Evolutionary conservation across 208 protist genomes (phyloP).

Genomic region (Trypanosoma melophagium): DNA sequence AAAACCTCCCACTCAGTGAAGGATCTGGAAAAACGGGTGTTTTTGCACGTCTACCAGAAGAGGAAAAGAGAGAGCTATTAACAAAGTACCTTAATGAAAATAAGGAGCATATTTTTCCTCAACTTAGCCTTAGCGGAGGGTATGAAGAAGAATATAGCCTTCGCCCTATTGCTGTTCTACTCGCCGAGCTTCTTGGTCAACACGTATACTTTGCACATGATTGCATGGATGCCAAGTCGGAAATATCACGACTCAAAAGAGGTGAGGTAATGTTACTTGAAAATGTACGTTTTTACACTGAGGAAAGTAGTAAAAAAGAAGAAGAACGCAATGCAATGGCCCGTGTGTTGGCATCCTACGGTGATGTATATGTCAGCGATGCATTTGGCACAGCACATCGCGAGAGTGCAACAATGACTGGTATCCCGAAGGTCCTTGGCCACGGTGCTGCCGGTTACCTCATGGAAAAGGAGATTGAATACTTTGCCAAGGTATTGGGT

Average conservation of each 20-base stretch:
- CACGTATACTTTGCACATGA: slow-evolving; percentile 81
- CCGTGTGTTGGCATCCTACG: slow-evolving; percentile 89
- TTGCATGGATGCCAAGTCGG: slow-evolving; percentile 68
- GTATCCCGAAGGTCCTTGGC: slow-evolving; percentile 81
- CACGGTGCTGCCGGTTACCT: slow-evolving; percentile 96
- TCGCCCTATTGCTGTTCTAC: slow-evolving; percentile 86
- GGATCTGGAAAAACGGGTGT: slow-evolving; percentile 59
- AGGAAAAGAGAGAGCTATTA: slow-evolving; percentile 69
- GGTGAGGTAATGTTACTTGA: slow-evolving; percentile 97
- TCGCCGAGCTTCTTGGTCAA: slow-evolving; percentile 90
- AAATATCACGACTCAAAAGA: slow-evolving; percentile 48
- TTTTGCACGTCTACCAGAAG: slow-evolving; percentile 61
- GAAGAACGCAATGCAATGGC: slow-evolving; percentile 79
- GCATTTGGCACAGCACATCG: slow-evolving; percentile 99
- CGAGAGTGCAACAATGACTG: slow-evolving; percentile 93
- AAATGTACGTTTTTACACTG: slow-evolving; percentile 99
- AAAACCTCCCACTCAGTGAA: slow-evolving; percentile 32
- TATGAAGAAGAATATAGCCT: slow-evolving; percentile 91
- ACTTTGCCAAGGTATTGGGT: slow-evolving; percentile 94
- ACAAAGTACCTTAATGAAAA: slow-evolving; percentile 57
- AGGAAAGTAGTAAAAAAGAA: slow-evolving; percentile 94
- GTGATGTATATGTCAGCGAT: slow-evolving; percentile 98
- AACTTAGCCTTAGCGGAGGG: slow-evolving; percentile 45
- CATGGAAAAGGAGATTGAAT: slow-evolving; percentile 98
- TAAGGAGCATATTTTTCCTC: slow-evolving; percentile 54